phyloP scores from a whole-genome alignment of 1,139 yeast genomes.

The Pichia sp. region DNA sequence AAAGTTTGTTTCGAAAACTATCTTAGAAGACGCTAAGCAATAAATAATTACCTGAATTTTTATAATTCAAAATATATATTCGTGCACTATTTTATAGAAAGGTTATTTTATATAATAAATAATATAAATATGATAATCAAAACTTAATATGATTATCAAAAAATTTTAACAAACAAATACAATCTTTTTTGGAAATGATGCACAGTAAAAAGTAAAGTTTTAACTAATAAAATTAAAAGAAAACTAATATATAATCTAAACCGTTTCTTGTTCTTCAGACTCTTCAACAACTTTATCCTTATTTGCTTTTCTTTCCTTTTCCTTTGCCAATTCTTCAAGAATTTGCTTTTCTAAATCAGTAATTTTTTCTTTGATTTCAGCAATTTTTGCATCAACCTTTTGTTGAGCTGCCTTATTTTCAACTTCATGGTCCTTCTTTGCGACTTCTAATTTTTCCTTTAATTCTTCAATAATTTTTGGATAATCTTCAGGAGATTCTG shows the following conservation, averaged over 20 bases:
- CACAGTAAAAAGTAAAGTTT: no score
- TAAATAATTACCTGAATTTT: not conserved
- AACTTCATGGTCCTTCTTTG: conserved; percentile 69
- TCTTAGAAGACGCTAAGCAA: conserved; percentile 4
- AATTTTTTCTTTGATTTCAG: conserved; percentile 44
- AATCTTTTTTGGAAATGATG: no score
- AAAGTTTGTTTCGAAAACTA: conserved; percentile 23
- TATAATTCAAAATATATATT: not conserved
- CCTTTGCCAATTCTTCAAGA: conserved; percentile 26
- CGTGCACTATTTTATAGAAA: not conserved
- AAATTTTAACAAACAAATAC: no score
- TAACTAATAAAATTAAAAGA: no score
- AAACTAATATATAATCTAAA: no score
- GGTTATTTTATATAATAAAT: no score
- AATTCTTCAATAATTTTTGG: conserved; percentile 60
- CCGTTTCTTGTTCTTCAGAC: conserved; percentile 13
- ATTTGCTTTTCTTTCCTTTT: conserved; percentile 21
- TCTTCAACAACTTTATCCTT: conserved; percentile 16
- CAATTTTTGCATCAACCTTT: conserved; percentile 53
- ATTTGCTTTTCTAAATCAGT: conserved; percentile 27
- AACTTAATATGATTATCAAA: no score
- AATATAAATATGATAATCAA: no score
- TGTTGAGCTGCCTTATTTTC: conserved; percentile 66
- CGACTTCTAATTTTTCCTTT: conserved; percentile 67
- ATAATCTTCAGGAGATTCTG: conserved; percentile 71